Conservation (phyloP, 2,329 filamentous ascomycete species). For the Ceratocystis colombiana region DNA sequence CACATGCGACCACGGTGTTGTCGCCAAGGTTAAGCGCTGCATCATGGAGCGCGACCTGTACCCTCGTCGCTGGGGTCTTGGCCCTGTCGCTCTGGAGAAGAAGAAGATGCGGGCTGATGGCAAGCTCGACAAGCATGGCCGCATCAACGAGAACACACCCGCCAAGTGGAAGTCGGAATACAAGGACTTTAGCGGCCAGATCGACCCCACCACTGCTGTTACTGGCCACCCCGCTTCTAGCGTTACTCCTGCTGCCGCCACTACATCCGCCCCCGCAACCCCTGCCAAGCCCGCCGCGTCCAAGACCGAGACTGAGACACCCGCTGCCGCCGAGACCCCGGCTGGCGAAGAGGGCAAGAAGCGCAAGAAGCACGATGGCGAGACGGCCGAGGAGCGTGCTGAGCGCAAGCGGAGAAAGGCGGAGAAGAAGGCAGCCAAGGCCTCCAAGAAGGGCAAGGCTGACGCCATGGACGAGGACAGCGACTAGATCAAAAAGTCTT, state of each 20-base stretch:
- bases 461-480: slow-evolving; percentile 45
- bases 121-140: slow-evolving; percentile 96
- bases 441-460: slow-evolving; percentile 43
- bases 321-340: slow-evolving; percentile 35
- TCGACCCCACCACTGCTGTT: slow-evolving; percentile 39
- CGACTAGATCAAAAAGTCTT: slow-evolving; percentile 34
- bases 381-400: slow-evolving; percentile 58
- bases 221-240: slow-evolving; percentile 38
- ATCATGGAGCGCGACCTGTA: slow-evolving; percentile 99
- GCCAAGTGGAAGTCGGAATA: slow-evolving; percentile 88
- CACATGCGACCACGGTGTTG: slow-evolving; percentile 92
- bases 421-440: slow-evolving; percentile 50
- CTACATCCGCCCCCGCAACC: slow-evolving; percentile 29
- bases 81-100: slow-evolving; percentile 88
- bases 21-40: slow-evolving; percentile 97
- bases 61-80: slow-evolving; percentile 91
- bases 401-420: slow-evolving; percentile 51
- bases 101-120: slow-evolving; percentile 99
- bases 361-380: slow-evolving; percentile 74
- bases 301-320: slow-evolving; percentile 34
- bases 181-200: slow-evolving; percentile 65
- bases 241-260: slow-evolving; percentile 35
- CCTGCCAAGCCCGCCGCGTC: slow-evolving; percentile 28
- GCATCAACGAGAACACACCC: slow-evolving; percentile 83
- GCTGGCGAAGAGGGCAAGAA: slow-evolving; percentile 51